phyloP scores from a whole-genome alignment of 768 basidiomycete species.

The Podaxis mareebaensis region DNA sequence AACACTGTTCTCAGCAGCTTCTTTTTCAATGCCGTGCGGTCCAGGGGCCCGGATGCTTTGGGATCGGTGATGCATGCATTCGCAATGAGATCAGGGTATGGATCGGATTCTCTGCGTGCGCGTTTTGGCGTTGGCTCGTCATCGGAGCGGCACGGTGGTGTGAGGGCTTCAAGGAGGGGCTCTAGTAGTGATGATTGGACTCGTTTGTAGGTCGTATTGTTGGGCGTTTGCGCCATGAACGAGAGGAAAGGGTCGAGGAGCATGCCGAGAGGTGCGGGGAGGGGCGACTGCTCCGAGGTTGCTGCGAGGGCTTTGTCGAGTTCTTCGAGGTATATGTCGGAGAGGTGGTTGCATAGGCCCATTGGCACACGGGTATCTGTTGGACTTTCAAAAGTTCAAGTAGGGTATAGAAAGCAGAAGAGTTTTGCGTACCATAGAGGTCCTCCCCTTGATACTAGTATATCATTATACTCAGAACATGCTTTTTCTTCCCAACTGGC shows the following conservation, averaged over 20 bases:
- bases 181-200: slow-evolving; percentile 66
- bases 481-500: slow-evolving; percentile 61
- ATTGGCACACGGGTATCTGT: slow-evolving; percentile 72
- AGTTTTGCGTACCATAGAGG: slow-evolving; percentile 70
- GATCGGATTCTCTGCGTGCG: slow-evolving; percentile 36
- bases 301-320: slow-evolving; percentile 64
- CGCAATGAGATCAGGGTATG: slow-evolving; percentile 45
- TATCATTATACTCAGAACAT: slow-evolving; percentile 64
- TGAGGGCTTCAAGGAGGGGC: slow-evolving; percentile 65
- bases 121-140: slow-evolving; percentile 47
- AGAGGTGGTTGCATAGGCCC: slow-evolving; percentile 81
- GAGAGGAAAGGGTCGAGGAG: slow-evolving; percentile 65
- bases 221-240: slow-evolving; percentile 69
- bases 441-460: slow-evolving; percentile 68
- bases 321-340: slow-evolving; percentile 90
- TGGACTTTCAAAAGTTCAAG: slow-evolving; percentile 43
- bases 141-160: slow-evolving; percentile 31
- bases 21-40: slow-evolving; percentile 42
- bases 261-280: slow-evolving; percentile 39
- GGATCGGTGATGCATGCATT: slow-evolving; percentile 56
- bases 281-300: slow-evolving; percentile 41
- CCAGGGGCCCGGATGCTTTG: slow-evolving; percentile 36
- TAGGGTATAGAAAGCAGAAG: not conserved
- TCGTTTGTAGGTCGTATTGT: slow-evolving; percentile 69
- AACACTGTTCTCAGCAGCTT: slow-evolving; percentile 67